Conservation (phyloP, 2,329 filamentous ascomycete genomes). For the Pseudovirgaria hyperparasitica region DNA sequence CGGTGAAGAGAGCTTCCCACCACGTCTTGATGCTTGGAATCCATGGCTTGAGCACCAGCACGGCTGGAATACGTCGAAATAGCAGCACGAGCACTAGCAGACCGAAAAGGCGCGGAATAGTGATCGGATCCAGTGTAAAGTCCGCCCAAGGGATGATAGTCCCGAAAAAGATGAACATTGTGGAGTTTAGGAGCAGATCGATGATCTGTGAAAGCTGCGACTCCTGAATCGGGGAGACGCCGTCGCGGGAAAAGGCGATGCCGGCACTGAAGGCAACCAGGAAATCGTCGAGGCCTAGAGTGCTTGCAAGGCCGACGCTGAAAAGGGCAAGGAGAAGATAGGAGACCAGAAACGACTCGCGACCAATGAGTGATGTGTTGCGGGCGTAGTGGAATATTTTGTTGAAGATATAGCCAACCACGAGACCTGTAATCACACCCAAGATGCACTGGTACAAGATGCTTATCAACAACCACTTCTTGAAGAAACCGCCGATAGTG, state of each 20-base stretch:
- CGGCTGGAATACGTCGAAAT: conserved; percentile 40
- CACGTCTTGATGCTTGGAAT: conserved; percentile 37
- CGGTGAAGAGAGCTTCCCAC: conserved; percentile 41
- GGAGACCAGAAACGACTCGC: conserved; percentile 39
- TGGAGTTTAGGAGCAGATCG: conserved; percentile 42
- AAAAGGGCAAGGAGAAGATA: conserved; percentile 43
- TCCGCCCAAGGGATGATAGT: conserved; percentile 39
- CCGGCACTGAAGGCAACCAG: conserved; percentile 44
- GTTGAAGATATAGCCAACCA: conserved; percentile 37
- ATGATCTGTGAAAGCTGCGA: conserved; percentile 37
- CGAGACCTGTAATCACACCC: conserved; percentile 34
- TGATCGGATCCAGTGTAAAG: conserved; percentile 28
- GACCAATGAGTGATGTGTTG: conserved; percentile 31
- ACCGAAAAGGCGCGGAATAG: conserved; percentile 30
- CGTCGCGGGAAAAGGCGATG: conserved; percentile 40
- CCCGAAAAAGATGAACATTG: conserved; percentile 45
- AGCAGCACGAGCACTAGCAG: conserved; percentile 37
- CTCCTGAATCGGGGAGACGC: conserved; percentile 36
- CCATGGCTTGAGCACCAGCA: conserved; percentile 34
- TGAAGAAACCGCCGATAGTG: conserved; percentile 27
- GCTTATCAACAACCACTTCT: conserved; percentile 41
- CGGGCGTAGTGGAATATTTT: conserved; percentile 35
- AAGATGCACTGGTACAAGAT: conserved; percentile 42
- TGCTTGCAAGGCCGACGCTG: conserved; percentile 37
- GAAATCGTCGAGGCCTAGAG: conserved; percentile 42